A percentile compares a stretch with the other conserved stretches of the same genome.
Conservation (phyloP, 768 basidiomycete genomes). For the Lactarius vividus region DNA sequence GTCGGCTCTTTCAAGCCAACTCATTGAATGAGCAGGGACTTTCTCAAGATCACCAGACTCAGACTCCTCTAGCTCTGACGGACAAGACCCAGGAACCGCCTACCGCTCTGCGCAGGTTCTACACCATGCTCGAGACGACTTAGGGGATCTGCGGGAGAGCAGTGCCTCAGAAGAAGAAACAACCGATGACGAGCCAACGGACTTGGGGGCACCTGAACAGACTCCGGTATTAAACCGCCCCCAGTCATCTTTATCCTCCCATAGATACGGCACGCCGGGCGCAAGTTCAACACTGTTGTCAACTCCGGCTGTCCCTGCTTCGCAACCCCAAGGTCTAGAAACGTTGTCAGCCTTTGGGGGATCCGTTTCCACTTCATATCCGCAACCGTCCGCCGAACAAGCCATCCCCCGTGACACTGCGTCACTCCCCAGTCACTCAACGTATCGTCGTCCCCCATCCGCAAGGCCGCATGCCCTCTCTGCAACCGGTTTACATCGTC, state of each 20-base stretch:
- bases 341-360: conserved; percentile 71
- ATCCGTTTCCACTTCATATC: conserved; percentile 38
- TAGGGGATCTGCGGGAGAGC: conserved; percentile 27
- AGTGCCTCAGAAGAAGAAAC: conserved; percentile 26
- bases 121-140: conserved; percentile 19
- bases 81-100: conserved; percentile 29
- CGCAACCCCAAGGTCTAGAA: conserved; percentile 69
- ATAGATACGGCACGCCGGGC: conserved; percentile 76
- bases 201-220: conserved; percentile 30
- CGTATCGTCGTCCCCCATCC: conserved; percentile 21
- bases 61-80: conserved; percentile 61
- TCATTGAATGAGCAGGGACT: conserved; percentile 32
- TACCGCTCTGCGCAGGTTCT: conserved; percentile 23
- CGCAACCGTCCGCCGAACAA: conserved; percentile 34
- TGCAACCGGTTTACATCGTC: conserved; percentile 34
- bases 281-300: conserved; percentile 59
- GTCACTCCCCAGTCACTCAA: conserved; percentile 1
- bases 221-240: conserved; percentile 46
- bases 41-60: conserved; percentile 52
- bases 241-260: conserved; percentile 73
- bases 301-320: conserved; percentile 50
- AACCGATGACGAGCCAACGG: conserved; percentile 25
- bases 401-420: conserved; percentile 16
- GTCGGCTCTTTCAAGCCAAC: neutral
- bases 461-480: conserved; percentile 28